Evolutionary conservation across 1,284 basidiomycete genomes (phyloP).

Genomic region (Pseudozyma pruni): DNA sequence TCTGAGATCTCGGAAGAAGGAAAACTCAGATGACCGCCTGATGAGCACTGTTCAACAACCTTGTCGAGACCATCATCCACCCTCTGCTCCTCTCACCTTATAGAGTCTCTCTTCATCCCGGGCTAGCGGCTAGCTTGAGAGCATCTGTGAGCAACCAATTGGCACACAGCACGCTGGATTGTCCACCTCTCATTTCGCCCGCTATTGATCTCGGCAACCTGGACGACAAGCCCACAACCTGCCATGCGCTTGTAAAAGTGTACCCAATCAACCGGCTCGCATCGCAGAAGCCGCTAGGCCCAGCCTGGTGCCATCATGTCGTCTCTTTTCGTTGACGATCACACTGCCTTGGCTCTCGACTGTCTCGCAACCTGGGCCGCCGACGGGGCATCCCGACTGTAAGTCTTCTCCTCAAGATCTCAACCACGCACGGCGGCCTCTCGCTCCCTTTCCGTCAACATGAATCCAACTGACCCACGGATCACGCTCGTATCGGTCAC

Average conservation of each 20-base stretch:
- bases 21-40: background rate
- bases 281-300: background rate
- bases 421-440: too few species aligned
- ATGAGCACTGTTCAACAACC: background rate
- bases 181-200: too few species aligned
- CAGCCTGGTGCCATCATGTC: conserved; percentile 4
- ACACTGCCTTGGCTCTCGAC: conserved; percentile 16
- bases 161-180: too few species aligned
- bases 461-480: conserved; percentile 14
- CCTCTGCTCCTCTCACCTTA: background rate
- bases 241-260: conserved; percentile 8
- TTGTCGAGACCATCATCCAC: background rate
- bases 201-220: too few species aligned
- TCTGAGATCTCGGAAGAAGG: conserved; percentile 3
- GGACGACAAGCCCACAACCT: background rate
- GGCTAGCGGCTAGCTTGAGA: too few species aligned
- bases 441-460: background rate
- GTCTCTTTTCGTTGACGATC: background rate
- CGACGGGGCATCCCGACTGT: conserved; percentile 34
- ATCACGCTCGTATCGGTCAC: conserved; percentile 6
- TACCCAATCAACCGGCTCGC: background rate
- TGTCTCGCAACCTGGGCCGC: conserved; percentile 20
- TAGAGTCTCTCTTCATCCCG: too few species aligned
- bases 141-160: too few species aligned
- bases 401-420: conserved; percentile 16